Evolutionary conservation across 306 rosid species (phyloP), one percentile per base, ranked within the genome.

Genomic region (Clitoria ternatea): DNA sequence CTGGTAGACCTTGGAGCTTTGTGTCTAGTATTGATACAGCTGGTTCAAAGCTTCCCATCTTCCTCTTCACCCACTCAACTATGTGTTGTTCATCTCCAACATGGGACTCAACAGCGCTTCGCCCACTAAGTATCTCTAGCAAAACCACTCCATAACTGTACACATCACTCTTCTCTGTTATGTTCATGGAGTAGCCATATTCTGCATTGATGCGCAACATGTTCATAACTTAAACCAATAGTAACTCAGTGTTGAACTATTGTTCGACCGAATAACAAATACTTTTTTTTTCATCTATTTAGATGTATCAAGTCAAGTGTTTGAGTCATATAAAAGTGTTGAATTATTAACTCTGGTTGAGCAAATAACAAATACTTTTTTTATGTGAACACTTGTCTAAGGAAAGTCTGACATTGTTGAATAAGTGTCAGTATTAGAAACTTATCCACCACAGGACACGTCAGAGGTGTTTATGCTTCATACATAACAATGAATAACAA

Each of bases 21-120:
- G 86, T 19, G 26, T 95, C 99, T 8, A 95, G 88, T 50, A 95
- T 86, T 10, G 96, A 84, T 7, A 84, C 77, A 3, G 96, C 96
- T 12, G 99, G 97, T 75, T 91, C 96, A 33, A 86, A 95, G 86
- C 96, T 95, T 72, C 96, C 96, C 99, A 95, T 91, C 77, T 95
- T 95, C 81, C 90, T 91, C 86, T 95, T 95, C 62, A 95, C 93
- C 99, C 99, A 95, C 76, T 95, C 99, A 22, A 95, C 97, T 43
- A 95, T 95, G 92, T 95, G 99, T 36, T 83, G 84, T 12, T 96
- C 96, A 49, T 87, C 97, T 75, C 88, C 99, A 5, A 80, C 70
- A 6, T 86, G 92, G 13, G 88, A 45, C 48, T 95, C 93, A 0
- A 95, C 89, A 1, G 99, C 99, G 11, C 90, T 87, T 1, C 97